A percentile compares a stretch with the other conserved stretches of the same genome.
Conservation (phyloP, 495 filamentous ascomycete genomes). For the Talaromyces liani region DNA sequence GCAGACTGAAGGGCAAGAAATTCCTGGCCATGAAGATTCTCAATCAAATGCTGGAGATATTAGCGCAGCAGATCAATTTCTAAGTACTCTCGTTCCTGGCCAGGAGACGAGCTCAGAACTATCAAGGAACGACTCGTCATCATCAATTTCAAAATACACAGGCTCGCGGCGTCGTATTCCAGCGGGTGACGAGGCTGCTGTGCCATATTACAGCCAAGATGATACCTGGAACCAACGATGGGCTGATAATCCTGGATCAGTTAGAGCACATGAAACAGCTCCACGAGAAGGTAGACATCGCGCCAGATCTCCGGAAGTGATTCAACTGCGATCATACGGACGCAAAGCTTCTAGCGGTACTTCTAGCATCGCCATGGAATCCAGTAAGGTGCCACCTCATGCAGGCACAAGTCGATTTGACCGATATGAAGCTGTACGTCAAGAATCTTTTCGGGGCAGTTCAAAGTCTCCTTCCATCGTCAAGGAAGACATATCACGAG, state of each 20-base stretch:
- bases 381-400: constrained; percentile 2
- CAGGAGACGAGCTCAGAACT: constrained; percentile 4
- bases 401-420: constrained; percentile 11
- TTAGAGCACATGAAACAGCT: background rate
- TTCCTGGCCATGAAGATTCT: background rate
- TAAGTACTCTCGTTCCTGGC: constrained; percentile 27
- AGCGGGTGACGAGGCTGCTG: background rate
- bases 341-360: constrained; percentile 2
- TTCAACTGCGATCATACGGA: background rate
- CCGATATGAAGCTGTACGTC: constrained; percentile 12
- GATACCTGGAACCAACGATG: constrained; percentile 1
- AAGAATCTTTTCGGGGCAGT: constrained; percentile 3
- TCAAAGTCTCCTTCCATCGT: constrained; percentile 14
- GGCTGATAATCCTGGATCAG: background rate
- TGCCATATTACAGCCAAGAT: background rate
- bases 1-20: background rate
- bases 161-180: background rate
- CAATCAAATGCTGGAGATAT: constrained; percentile 6
- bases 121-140: constrained; percentile 5
- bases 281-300: background rate
- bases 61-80: constrained; percentile 33
- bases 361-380: background rate
- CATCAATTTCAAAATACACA: background rate
- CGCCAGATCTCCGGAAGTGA: background rate
- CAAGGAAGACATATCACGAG: constrained; percentile 7